A percentile compares a stretch with the other conserved stretches of the same genome.
phyloP scores from a whole-genome alignment of 2,329 filamentous ascomycete genomes.

The Fusarium sp. region DNA sequence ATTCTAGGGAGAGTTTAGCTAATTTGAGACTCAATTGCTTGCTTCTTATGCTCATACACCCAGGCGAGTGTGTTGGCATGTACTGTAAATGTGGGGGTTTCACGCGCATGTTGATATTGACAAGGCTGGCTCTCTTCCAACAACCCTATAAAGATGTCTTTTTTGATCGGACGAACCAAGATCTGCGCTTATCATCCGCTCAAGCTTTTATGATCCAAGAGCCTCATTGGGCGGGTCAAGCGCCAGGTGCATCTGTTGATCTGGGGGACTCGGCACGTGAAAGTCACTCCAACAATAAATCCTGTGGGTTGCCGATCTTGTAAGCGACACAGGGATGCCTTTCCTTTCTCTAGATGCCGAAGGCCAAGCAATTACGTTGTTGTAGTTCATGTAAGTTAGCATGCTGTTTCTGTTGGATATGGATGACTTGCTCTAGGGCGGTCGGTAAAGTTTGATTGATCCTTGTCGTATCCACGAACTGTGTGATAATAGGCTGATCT shows the following conservation, averaged over 20 bases:
- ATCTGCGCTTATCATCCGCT: conserved; percentile 37
- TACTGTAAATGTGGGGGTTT: conserved; percentile 11
- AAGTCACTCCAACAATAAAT: conserved; percentile 16
- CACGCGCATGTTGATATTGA: background rate
- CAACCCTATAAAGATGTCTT: background rate
- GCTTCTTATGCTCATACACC: conserved; percentile 1
- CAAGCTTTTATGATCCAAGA: conserved; percentile 20
- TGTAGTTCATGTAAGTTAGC: conserved; percentile 10
- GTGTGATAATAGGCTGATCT: background rate
- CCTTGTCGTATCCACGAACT: conserved; percentile 13
- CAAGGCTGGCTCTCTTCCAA: conserved; percentile 24
- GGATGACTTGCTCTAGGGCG: conserved; percentile 6
- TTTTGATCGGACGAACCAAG: conserved; percentile 27
- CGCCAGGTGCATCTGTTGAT: conserved; percentile 36
- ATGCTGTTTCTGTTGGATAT: conserved; percentile 1
- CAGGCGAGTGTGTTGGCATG: conserved; percentile 13
- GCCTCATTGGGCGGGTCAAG: conserved; percentile 36
- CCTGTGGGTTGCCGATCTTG: conserved; percentile 35
- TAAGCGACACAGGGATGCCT: conserved; percentile 20
- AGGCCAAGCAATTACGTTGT: conserved; percentile 6
- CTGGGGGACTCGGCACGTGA: conserved; percentile 16
- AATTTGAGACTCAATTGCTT: conserved; percentile 7
- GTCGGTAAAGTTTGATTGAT: background rate
- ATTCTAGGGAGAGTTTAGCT: conserved; percentile 8
- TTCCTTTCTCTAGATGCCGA: conserved; percentile 9